phyloP scores from a whole-genome alignment of 805 yeast genomes.

The Pichia californica region DNA sequence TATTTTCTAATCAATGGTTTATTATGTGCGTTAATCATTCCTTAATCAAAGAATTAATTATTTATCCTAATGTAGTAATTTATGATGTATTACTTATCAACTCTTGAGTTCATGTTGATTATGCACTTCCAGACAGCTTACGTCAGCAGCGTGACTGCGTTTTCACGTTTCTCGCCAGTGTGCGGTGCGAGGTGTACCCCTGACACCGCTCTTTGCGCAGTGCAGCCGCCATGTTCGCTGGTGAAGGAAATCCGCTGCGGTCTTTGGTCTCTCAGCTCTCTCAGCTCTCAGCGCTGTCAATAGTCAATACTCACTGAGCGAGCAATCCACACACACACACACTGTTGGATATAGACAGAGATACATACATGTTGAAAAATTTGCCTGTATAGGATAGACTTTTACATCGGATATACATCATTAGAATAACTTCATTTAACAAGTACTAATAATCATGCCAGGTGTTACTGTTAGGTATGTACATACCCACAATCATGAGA shows the following conservation, averaged over 20 bases:
- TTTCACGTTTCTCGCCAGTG: background rate
- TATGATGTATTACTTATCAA: no score
- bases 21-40: background rate
- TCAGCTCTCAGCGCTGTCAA: no score
- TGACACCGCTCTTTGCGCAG: background rate
- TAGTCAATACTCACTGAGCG: no score
- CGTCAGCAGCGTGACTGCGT: slow-evolving; percentile 7
- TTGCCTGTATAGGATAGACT: no score
- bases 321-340: no score
- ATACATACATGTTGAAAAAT: slow-evolving; percentile 3
- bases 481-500: background rate
- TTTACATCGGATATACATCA: no score
- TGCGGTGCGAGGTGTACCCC: slow-evolving; percentile 5
- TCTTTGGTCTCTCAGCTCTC: background rate
- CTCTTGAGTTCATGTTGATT: background rate
- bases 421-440: background rate
- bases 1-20: slow-evolving; percentile 1
- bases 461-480: slow-evolving; percentile 98
- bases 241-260: no score
- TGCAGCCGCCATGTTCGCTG: background rate
- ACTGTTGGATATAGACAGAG: no score
- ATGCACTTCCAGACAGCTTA: background rate
- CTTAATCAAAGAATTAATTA: background rate
- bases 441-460: slow-evolving; percentile 53
- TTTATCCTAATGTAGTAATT: no score